Base-by-base conservation (phyloP, 306 rosid genomes). In the Delonix regia region DNA sequence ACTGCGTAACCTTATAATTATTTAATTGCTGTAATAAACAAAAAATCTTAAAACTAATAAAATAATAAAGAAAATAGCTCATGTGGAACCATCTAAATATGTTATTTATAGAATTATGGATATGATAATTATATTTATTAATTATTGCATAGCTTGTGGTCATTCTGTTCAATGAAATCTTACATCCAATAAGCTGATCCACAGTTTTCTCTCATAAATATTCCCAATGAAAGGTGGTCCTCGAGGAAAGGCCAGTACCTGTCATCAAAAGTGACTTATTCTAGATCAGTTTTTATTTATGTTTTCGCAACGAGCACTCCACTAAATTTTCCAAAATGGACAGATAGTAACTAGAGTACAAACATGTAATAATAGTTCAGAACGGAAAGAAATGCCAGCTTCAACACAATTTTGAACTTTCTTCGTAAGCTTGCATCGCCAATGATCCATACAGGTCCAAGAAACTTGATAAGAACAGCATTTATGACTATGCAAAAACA, bases 391-490 rank as follows among this genome's bases (percentile, higher is more conserved):
- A 4, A 28, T 15, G 41, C 41, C 5, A 28, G 41, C 67, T 60
- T 28, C 39, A 60, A 15, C 41, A 30, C 39, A 33, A 33, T 7
- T 27, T 62, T 28, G 22, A 28, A 61, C 14, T 36, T 36, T 5
- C 19, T 67, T 25, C 13, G 52, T 33, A 41, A 22, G 56, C n/a
- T 38, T 14, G 70, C 16, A 9, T 74, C 22, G 8, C 27, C 27
- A 62, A 63, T 21, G n/a, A 62, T 63, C 68, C 63, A 48, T 61
- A 52, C 51, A 62, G 48, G 42, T 78, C 69, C 75, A 62, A 36
- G 12, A 71, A 71, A 28, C 66, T 55, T 57, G 25, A 57, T 12
- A 57, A 25, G 63, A 25, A 16, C 42, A 62, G 19, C 7, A 18
- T 30, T 39, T 18, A 19, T 9, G 49, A 11, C 39, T 18, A 19